Base-by-base conservation (phyloP, 2,329 filamentous ascomycete species). In the Zasmidium cellare region DNA sequence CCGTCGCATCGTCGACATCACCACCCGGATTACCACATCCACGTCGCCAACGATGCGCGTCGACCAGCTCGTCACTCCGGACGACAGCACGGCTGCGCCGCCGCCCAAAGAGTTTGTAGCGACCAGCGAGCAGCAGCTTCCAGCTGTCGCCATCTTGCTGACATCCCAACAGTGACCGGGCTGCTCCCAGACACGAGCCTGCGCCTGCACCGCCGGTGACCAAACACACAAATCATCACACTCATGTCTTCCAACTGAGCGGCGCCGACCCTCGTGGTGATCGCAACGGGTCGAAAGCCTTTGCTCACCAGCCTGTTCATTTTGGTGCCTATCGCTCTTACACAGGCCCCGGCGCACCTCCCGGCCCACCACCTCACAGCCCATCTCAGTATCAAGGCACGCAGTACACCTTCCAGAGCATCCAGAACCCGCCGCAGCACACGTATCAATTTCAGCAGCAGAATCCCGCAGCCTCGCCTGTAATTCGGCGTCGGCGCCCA, bases 321-420 rank as follows among this genome's bases (percentile, higher is more conserved):
- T 53, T 41, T 22, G 51, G 51, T 18, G 23, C 38, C 9, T 53
- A 53, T 31, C 38, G 51, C 14, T 53, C 51, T 11, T 53, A 53
- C 51, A 44, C 38, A 31, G 51, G 41, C 20, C 22, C 38, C 20
- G 51, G 31, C 25, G 28, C 45, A 44, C 41, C 51, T 18, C 51
- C 41, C 11, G 45, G 45, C 22, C 38, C 38, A 31, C 35, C 35
- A 41, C 35, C 35, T 9, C 35, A 41, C 7, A 41, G 35, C 35
- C 35, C 35, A 41, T 41, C 35, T 3, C 35, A 41, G 16, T 41
- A 41, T n/a, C 35, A 9, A 18, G n/a, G 35, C 35, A 3, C 35
- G 11, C 35, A 41, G 35, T 41, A 41, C 35, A 41, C 35, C 35
- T 41, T 41, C 35, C 35, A 41, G 35, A 41, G 35, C 35, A n/a